phyloP scores from a whole-genome alignment of 2,329 filamentous ascomycete genomes.

The Penicillium oxalicum region DNA sequence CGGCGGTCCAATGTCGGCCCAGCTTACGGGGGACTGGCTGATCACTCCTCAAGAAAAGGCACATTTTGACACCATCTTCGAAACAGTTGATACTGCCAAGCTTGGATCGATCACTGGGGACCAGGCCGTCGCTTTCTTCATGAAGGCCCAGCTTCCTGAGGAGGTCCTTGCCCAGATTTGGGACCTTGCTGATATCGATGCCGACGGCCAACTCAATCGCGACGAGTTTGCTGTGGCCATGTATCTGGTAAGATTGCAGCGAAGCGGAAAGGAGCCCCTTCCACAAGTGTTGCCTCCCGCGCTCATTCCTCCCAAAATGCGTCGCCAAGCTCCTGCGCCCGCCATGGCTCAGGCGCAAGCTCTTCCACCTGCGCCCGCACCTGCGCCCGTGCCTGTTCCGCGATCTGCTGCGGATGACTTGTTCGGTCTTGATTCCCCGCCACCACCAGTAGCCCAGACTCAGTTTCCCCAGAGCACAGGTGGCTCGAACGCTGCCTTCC shows the following conservation, averaged over 20 bases:
- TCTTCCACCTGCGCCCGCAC: slow-evolving; percentile 38
- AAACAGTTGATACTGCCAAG: slow-evolving; percentile 71
- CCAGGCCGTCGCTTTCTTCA: slow-evolving; percentile 90
- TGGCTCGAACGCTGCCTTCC: slow-evolving; percentile 58
- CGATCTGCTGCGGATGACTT: slow-evolving; percentile 89
- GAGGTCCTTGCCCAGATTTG: slow-evolving; percentile 90
- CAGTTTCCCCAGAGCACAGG: slow-evolving; percentile 65
- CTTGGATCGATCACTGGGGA: slow-evolving; percentile 86
- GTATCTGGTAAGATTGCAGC: slow-evolving; percentile 89
- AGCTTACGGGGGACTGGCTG: slow-evolving; percentile 68
- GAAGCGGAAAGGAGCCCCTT: slow-evolving; percentile 64
- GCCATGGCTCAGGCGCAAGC: slow-evolving; percentile 22
- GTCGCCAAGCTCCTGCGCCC: slow-evolving; percentile 44
- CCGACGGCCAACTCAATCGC: slow-evolving; percentile 72
- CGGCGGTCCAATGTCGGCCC: slow-evolving; percentile 46
- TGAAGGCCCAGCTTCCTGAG: slow-evolving; percentile 82
- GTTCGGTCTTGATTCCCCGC: slow-evolving; percentile 75
- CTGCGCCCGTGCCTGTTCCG: slow-evolving; percentile 37
- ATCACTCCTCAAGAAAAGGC: slow-evolving; percentile 77
- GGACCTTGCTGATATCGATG: slow-evolving; percentile 93
- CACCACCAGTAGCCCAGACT: slow-evolving; percentile 48
- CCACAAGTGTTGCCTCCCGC: slow-evolving; percentile 73
- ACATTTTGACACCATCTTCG: slow-evolving; percentile 82
- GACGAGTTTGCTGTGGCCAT: slow-evolving; percentile 97
- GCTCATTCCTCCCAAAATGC: slow-evolving; percentile 80